phyloP scores from a whole-genome alignment of 2,329 filamentous ascomycete species.

The Beauveria sp. region DNA sequence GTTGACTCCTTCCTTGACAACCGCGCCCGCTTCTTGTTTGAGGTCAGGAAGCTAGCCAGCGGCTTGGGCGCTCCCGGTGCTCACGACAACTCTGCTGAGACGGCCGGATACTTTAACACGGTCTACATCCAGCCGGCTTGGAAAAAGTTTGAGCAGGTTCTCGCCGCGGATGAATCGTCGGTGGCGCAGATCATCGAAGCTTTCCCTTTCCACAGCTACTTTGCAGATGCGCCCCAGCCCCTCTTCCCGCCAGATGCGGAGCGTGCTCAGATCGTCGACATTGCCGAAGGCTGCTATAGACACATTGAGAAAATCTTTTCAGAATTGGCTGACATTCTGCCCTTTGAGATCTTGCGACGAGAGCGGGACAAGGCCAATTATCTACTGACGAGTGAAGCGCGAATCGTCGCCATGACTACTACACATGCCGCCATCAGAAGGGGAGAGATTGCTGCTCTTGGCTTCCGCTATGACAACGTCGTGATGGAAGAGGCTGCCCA shows the following conservation, averaged over 20 bases:
- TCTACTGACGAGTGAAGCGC: slow-evolving; percentile 88
- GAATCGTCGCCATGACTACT: slow-evolving; percentile 96
- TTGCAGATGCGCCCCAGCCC: slow-evolving; percentile 78
- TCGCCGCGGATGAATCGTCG: slow-evolving; percentile 48
- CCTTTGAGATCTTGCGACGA: slow-evolving; percentile 86
- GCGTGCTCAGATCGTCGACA: slow-evolving; percentile 62
- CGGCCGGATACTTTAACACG: slow-evolving; percentile 90
- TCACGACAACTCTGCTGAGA: slow-evolving; percentile 95
- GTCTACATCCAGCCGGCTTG: slow-evolving; percentile 87
- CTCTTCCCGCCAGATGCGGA: slow-evolving; percentile 64
- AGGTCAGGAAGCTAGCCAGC: slow-evolving; percentile 78
- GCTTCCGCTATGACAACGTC: slow-evolving; percentile 95
- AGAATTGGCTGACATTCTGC: slow-evolving; percentile 85
- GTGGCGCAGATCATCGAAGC: slow-evolving; percentile 56
- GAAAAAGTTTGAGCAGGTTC: slow-evolving; percentile 65
- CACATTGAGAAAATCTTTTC: slow-evolving; percentile 88
- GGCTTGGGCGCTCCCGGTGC: slow-evolving; percentile 84
- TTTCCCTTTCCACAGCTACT: slow-evolving; percentile 87
- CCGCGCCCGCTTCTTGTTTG: slow-evolving; percentile 65
- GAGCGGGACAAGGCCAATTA: slow-evolving; percentile 95
- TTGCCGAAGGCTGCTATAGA: slow-evolving; percentile 75
- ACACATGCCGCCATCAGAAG: slow-evolving; percentile 94
- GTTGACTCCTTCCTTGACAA: slow-evolving; percentile 95
- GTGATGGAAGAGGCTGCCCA: slow-evolving; percentile 98
- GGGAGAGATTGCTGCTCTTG: slow-evolving; percentile 82